These are phyloP conservation scores for Physcomitrellopsis africana DNA, from an alignment of 225 moss, liverwort and hornwort species.

Conservation along the genomic window DNA sequence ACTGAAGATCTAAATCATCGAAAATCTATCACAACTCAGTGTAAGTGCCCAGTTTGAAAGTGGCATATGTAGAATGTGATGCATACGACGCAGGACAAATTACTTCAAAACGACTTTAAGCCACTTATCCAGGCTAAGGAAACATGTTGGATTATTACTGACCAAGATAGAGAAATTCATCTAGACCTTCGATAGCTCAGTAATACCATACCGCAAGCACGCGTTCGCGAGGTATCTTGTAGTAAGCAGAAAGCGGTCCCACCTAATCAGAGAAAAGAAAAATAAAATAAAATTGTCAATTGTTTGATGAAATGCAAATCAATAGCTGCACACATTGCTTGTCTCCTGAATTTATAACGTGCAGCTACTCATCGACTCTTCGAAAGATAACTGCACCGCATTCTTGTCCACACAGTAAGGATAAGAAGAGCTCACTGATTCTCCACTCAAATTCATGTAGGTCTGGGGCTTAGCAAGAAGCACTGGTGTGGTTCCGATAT, in stretches of 20 bases:
- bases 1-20: conserved; percentile 95
- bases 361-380: no score
- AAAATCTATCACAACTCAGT: conserved; percentile 60
- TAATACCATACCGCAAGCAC: conserved; percentile 73
- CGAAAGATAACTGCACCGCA: no score
- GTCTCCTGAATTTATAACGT: conserved; percentile 15
- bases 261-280: conserved; percentile 49
- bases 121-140: background rate
- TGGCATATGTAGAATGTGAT: background rate
- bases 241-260: conserved; percentile 80
- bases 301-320: background rate
- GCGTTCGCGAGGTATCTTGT: conserved; percentile 93
- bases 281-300: conserved; percentile 15
- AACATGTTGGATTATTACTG: conserved; percentile 5
- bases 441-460: conserved; percentile 98
- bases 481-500: conserved; percentile 86
- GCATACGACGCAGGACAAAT: background rate
- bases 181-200: no score
- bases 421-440: conserved; percentile 63
- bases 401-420: no score
- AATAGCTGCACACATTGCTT: conserved; percentile 9
- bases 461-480: conserved; percentile 99
- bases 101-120: background rate
- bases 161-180: background rate
- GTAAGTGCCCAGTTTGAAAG: conserved; percentile 14